phyloP scores from a whole-genome alignment of 2,329 filamentous ascomycete species.

The Rosellinia necatrix region DNA sequence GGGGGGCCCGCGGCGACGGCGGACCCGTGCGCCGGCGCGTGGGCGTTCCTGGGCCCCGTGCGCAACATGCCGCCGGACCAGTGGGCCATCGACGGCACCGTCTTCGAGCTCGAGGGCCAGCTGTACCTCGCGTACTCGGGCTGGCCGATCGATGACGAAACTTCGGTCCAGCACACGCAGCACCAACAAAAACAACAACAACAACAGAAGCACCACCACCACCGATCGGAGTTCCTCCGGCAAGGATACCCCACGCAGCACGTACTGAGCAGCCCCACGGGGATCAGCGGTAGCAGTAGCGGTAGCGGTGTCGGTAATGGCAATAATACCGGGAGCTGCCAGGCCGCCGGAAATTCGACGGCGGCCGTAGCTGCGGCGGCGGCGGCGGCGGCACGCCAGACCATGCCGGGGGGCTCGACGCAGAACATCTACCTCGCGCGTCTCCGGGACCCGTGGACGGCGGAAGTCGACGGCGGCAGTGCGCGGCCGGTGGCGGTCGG shows the following conservation, averaged over 20 bases:
- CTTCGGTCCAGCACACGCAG: too few relatives aligned
- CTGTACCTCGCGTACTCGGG: slow-evolving; percentile 42
- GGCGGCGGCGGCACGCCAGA: background rate
- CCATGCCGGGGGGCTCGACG: slow-evolving; percentile 32
- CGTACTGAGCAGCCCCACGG: background rate
- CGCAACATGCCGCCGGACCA: slow-evolving; percentile 38
- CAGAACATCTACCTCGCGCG: slow-evolving; percentile 40
- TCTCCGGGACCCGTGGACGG: slow-evolving; percentile 34
- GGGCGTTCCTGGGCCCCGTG: slow-evolving; percentile 41
- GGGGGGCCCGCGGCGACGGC: slow-evolving; percentile 36
- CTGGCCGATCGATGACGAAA: slow-evolving; percentile 37
- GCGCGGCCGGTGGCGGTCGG: slow-evolving; percentile 33
- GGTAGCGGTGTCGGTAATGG: background rate
- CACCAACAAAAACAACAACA: too few relatives aligned
- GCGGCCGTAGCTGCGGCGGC: background rate
- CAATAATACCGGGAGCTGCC: background rate
- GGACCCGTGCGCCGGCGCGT: slow-evolving; percentile 37
- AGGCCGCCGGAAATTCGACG: too few relatives aligned
- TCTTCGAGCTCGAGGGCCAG: slow-evolving; percentile 36
- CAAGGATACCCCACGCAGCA: background rate
- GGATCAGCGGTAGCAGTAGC: background rate
- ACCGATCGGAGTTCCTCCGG: too few relatives aligned
- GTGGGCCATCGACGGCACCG: slow-evolving; percentile 43
- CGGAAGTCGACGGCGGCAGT: too few relatives aligned
- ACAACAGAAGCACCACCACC: too few relatives aligned